Conservation (phyloP, 495 filamentous ascomycete genomes). For the Ascodesmis nigricans region DNA sequence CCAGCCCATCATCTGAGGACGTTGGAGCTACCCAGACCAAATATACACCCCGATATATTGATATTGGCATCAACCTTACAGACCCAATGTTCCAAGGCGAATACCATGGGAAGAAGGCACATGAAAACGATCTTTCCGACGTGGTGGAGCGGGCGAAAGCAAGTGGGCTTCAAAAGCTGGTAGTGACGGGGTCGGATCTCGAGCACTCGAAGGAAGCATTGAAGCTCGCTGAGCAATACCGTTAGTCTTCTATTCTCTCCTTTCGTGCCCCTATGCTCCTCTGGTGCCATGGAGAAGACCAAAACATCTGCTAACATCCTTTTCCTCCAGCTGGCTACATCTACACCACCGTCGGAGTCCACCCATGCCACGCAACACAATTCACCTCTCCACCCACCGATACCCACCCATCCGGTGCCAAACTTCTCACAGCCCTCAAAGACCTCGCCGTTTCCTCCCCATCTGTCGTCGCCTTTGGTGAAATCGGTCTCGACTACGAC, state of each 20-base stretch:
- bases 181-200: constrained; percentile 83
- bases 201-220: constrained; percentile 54
- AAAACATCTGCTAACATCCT: constrained; percentile 5
- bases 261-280: neutral
- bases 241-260: constrained; percentile 27
- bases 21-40: too few species aligned
- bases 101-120: constrained; percentile 52
- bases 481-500: constrained; percentile 93
- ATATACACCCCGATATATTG: constrained; percentile 18
- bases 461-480: constrained; percentile 60
- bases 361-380: constrained; percentile 58
- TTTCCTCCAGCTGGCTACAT: constrained; percentile 42
- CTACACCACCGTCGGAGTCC: constrained; percentile 61
- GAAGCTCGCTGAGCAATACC: constrained; percentile 45
- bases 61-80: constrained; percentile 75
- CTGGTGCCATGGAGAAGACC: constrained; percentile 5
- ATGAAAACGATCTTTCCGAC: constrained; percentile 47
- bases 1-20: too few species aligned
- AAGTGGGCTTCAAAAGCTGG: constrained; percentile 65
- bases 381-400: constrained; percentile 40
- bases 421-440: constrained; percentile 35
- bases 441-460: constrained; percentile 31
- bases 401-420: constrained; percentile 22
- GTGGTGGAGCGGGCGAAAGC: constrained; percentile 54
- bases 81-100: constrained; percentile 67